phyloP scores from a whole-genome alignment of 345 rosid genomes.

The Salix purpurea region DNA sequence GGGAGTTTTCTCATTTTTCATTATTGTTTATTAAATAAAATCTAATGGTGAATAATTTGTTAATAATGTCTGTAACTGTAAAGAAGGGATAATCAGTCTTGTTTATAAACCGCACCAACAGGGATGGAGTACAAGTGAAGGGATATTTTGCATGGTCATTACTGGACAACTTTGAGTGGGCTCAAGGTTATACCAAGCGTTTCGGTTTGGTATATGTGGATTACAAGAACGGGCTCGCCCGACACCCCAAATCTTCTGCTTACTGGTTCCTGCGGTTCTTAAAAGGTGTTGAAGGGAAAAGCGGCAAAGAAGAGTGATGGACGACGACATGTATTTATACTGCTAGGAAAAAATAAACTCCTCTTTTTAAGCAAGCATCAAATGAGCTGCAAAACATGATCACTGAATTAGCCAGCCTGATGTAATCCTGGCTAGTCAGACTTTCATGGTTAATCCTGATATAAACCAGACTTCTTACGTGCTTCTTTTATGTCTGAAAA shows the following conservation, averaged over 20 bases:
- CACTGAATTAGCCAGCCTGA: background rate
- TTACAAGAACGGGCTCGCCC: constrained; percentile 68
- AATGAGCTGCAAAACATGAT: background rate
- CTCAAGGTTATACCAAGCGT: constrained; percentile 84
- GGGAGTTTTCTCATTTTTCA: background rate
- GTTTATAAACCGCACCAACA: constrained; percentile 16
- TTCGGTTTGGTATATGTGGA: constrained; percentile 83
- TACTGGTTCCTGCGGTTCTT: constrained; percentile 77
- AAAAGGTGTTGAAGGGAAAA: constrained; percentile 45
- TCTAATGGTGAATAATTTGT: background rate
- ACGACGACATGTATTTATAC: background rate
- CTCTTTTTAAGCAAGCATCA: background rate
- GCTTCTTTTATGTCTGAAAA: background rate
- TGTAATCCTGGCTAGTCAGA: background rate
- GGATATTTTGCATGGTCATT: constrained; percentile 95
- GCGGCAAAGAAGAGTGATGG: constrained; percentile 41
- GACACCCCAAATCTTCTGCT: constrained; percentile 87
- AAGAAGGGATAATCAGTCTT: background rate
- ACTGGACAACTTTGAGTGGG: constrained; percentile 94
- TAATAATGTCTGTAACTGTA: no score
- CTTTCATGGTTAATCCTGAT: background rate
- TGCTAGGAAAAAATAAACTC: background rate
- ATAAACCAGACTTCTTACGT: background rate
- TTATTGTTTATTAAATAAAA: background rate
- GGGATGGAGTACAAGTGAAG: constrained; percentile 81